Percentiles rank a stretch among this genome's conserved stretches.
Evolutionary conservation across 176 grass and related monocot species (phyloP).

Genomic region (Raddia guianensis): DNA sequence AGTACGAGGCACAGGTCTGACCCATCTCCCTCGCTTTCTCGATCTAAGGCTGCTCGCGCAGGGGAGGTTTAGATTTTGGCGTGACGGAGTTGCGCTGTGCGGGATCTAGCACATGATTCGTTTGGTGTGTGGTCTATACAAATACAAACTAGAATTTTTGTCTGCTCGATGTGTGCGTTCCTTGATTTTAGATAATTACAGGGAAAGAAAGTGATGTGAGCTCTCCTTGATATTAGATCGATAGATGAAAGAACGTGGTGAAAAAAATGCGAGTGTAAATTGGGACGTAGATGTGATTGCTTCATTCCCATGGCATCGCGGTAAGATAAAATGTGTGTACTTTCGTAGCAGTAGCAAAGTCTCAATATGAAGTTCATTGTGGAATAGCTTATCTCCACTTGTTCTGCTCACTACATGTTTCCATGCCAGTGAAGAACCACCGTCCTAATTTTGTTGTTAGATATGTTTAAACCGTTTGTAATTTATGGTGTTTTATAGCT

Average conservation of each 20-base stretch:
- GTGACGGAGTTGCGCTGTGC: not conserved
- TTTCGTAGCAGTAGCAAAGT: not conserved
- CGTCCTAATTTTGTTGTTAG: not conserved
- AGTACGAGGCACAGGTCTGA: conserved; percentile 75
- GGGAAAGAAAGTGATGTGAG: not conserved
- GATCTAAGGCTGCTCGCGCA: not conserved
- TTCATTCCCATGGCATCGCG: not conserved
- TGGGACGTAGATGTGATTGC: too few relatives aligned
- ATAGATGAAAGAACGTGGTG: not conserved
- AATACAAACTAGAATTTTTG: not conserved
- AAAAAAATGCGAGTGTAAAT: not conserved
- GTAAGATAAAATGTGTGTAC: not conserved
- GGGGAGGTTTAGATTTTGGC: accelerated
- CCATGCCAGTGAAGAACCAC: not conserved
- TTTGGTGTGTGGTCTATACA: not conserved
- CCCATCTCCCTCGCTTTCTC: not conserved
- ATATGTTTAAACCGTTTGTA: not conserved
- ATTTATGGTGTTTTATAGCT: not conserved
- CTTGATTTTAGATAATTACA: not conserved
- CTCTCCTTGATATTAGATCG: not conserved
- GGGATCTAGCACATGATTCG: not conserved
- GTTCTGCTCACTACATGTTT: not conserved
- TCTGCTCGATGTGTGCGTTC: not conserved
- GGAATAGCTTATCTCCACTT: not conserved
- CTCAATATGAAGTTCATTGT: not conserved